phyloP scores from a whole-genome alignment of 306 rosid species.

The Pyrus betulifolia region DNA sequence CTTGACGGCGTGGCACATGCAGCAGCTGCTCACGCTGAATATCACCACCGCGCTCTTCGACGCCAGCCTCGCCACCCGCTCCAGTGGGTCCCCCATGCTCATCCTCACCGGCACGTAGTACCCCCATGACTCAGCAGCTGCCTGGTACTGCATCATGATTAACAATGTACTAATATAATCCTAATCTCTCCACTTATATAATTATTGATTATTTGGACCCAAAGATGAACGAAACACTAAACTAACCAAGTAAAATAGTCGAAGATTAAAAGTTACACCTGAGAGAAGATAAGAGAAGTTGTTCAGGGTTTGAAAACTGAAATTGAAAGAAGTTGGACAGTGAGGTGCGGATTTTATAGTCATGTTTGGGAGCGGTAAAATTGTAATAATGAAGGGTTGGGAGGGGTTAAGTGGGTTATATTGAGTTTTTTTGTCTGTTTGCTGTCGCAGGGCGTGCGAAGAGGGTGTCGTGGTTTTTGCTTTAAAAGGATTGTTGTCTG shows the following conservation, averaged over 20 bases:
- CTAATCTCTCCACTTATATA: neutral
- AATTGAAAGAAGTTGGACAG: neutral
- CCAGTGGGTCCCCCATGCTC: conserved; percentile 47
- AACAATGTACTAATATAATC: neutral
- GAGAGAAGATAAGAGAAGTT: neutral
- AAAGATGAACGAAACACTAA: neutral
- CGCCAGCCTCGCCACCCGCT: conserved; percentile 64
- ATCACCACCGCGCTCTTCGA: conserved; percentile 88
- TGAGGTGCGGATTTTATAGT: conserved; percentile 4
- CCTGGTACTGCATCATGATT: conserved; percentile 50
- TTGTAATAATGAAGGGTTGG: conserved; percentile 1
- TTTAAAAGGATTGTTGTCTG: conserved; percentile 35
- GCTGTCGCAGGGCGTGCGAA: conserved; percentile 49
- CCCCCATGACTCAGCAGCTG: conserved; percentile 49
- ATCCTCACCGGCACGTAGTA: conserved; percentile 33
- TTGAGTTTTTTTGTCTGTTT: conserved; percentile 26
- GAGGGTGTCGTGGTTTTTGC: conserved; percentile 17
- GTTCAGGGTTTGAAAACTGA: neutral
- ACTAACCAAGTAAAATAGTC: neutral
- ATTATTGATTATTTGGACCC: neutral
- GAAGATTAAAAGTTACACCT: neutral
- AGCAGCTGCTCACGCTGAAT: conserved; percentile 84
- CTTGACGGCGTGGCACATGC: conserved; percentile 96
- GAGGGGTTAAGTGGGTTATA: neutral
- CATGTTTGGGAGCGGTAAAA: neutral